phyloP scores from a whole-genome alignment of 164 flowering plant genomes.

The Dillenia suffruticosa region DNA sequence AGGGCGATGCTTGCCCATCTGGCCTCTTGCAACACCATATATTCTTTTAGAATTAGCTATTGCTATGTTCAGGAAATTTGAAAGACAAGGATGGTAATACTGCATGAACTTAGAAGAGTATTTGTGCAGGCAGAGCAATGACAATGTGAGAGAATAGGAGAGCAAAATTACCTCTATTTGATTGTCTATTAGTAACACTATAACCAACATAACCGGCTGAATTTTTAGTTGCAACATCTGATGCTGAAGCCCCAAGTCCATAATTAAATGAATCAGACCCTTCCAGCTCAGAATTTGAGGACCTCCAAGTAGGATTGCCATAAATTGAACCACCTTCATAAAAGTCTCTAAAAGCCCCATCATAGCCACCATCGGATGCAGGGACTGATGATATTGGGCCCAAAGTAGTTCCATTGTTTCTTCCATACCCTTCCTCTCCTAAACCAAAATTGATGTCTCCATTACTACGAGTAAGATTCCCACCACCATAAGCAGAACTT shows the following conservation, averaged over 20 bases:
- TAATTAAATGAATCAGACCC: slow-evolving; percentile 52
- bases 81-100: not conserved
- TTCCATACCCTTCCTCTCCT: slow-evolving; percentile 47
- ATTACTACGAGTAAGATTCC: slow-evolving; percentile 27
- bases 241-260: slow-evolving; percentile 52
- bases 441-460: slow-evolving; percentile 36
- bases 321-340: slow-evolving; percentile 42
- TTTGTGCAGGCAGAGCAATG: too few relatives aligned
- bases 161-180: slow-evolving; percentile 59
- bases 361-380: slow-evolving; percentile 48
- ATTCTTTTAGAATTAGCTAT: not conserved
- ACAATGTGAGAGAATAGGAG: not conserved
- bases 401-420: slow-evolving; percentile 35
- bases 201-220: slow-evolving; percentile 57
- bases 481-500: slow-evolving; percentile 24
- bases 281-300: slow-evolving; percentile 56
- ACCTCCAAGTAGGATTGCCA: slow-evolving; percentile 66
- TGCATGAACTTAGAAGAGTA: not conserved
- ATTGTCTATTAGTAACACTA: slow-evolving; percentile 61
- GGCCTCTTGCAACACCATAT: not conserved
- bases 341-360: slow-evolving; percentile 37
- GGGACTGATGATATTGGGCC: slow-evolving; percentile 29
- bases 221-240: slow-evolving; percentile 46
- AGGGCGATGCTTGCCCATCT: not conserved
- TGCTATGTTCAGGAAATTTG: not conserved